phyloP scores from a whole-genome alignment of 31 red algal species.

The Asparagopsis taxiformis region DNA sequence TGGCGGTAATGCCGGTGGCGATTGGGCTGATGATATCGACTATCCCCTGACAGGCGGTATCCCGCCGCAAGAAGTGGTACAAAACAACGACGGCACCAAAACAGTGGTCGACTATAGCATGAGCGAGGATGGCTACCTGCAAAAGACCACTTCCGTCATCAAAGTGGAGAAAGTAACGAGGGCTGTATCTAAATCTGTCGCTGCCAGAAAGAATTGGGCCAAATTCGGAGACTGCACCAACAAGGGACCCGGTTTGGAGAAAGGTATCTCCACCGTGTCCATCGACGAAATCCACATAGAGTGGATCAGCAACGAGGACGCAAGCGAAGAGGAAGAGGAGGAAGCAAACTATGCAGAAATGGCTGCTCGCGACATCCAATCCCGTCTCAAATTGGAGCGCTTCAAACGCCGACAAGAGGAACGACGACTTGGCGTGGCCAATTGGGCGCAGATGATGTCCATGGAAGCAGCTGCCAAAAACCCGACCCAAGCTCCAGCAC shows the following conservation, averaged over 20 bases:
- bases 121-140: conserved; percentile 75
- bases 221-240: conserved; percentile 83
- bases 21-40: conserved; percentile 79
- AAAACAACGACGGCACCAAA: conserved; percentile 73
- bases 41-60: conserved; percentile 50
- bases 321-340: conserved; percentile 73
- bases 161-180: conserved; percentile 51
- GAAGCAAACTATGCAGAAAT: conserved; percentile 59
- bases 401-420: conserved; percentile 77
- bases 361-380: conserved; percentile 66
- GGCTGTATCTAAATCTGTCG: conserved; percentile 73
- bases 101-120: conserved; percentile 85
- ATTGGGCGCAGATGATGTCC: conserved; percentile 87
- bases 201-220: conserved; percentile 72
- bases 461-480: conserved; percentile 57
- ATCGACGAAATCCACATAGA: conserved; percentile 89
- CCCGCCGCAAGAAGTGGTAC: conserved; percentile 80
- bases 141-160: conserved; percentile 54
- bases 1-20: conserved; percentile 22
- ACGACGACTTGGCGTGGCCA: conserved; percentile 69
- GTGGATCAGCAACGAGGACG: conserved; percentile 48
- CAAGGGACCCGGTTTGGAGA: conserved; percentile 66
- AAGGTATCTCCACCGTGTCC: conserved; percentile 70
- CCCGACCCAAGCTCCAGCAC: conserved; percentile 31
- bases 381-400: conserved; percentile 70